A percentile compares a stretch with the other conserved stretches of the same genome.
These are phyloP conservation scores for Uronychia setigera DNA, from an alignment of 73 alveolate species.

Conservation along the genomic window DNA sequence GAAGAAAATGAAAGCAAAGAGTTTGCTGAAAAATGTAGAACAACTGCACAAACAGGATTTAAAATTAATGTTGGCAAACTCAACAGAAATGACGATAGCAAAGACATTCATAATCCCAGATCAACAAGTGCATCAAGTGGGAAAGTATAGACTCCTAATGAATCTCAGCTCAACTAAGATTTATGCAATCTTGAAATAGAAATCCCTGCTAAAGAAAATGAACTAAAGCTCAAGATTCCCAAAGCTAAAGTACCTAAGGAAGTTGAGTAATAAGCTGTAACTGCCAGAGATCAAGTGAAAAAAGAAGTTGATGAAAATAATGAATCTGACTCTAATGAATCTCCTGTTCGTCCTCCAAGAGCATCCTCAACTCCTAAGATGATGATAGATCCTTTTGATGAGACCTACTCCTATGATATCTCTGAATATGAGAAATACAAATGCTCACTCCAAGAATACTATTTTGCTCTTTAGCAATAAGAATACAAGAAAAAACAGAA, in stretches of 20 bases:
- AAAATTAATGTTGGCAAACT: background rate
- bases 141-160: too few species aligned
- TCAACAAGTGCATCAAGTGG: background rate
- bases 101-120: constrained; percentile 4
- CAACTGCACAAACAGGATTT: background rate
- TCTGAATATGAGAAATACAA: background rate
- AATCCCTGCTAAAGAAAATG: too few species aligned
- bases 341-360: background rate
- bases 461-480: constrained; percentile 36
- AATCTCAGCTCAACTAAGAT: too few species aligned
- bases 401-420: background rate
- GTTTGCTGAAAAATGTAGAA: background rate
- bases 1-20: background rate
- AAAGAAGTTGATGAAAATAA: background rate
- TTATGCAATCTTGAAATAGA: too few species aligned
- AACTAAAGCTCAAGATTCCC: too few species aligned
- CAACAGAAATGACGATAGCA: constrained; percentile 4
- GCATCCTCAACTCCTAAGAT: background rate
- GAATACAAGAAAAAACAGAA: constrained; percentile 34
- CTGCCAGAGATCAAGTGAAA: too few species aligned
- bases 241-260: too few species aligned
- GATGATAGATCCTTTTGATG: constrained; percentile 7
- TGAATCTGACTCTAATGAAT: background rate
- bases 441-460: constrained; percentile 37
- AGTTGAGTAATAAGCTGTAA: too few species aligned